Percentiles rank a stretch among this genome's conserved stretches.
Evolutionary conservation across 177 flowering plant genomes (phyloP).

Genomic region (Vitis hybrid): DNA sequence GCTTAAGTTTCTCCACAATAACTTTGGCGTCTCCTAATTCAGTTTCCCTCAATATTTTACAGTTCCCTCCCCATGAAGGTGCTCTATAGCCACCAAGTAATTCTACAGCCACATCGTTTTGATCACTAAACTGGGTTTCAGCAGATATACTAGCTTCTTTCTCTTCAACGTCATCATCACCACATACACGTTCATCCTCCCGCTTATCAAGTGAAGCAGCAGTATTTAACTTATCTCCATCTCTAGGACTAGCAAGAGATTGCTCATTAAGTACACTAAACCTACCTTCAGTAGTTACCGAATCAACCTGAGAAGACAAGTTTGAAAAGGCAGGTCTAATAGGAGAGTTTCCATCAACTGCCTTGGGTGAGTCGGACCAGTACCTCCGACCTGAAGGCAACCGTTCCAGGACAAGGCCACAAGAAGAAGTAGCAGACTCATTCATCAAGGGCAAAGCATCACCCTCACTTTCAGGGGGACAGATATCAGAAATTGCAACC

Average conservation of each 20-base stretch:
- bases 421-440: slow-evolving; percentile 24
- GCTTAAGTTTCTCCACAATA: slow-evolving; percentile 49
- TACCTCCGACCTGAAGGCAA: slow-evolving; percentile 74
- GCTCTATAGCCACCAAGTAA: slow-evolving; percentile 2
- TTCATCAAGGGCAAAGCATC: slow-evolving; percentile 21
- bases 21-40: slow-evolving; percentile 31
- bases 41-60: slow-evolving; percentile 2
- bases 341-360: slow-evolving; percentile 40
- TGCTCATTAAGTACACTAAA: slow-evolving; percentile 20
- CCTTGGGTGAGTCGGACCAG: slow-evolving; percentile 76
- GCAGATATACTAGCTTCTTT: slow-evolving; percentile 3
- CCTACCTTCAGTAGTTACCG: slow-evolving; percentile 7
- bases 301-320: slow-evolving; percentile 25
- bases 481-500: slow-evolving; percentile 17
- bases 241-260: slow-evolving; percentile 7
- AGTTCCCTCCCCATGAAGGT: slow-evolving; percentile 1
- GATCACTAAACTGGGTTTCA: slow-evolving; percentile 5
- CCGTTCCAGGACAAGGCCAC: slow-evolving; percentile 48
- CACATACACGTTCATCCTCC: background rate
- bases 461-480: slow-evolving; percentile 29
- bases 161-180: background rate
- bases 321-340: slow-evolving; percentile 30
- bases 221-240: slow-evolving; percentile 12
- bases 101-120: slow-evolving; percentile 4
- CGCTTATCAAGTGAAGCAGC: slow-evolving; percentile 14